Evolutionary conservation across 495 filamentous ascomycete species (phyloP), one percentile per base, ranked within the genome.

Genomic region (Aspergillus funiculosus): DNA sequence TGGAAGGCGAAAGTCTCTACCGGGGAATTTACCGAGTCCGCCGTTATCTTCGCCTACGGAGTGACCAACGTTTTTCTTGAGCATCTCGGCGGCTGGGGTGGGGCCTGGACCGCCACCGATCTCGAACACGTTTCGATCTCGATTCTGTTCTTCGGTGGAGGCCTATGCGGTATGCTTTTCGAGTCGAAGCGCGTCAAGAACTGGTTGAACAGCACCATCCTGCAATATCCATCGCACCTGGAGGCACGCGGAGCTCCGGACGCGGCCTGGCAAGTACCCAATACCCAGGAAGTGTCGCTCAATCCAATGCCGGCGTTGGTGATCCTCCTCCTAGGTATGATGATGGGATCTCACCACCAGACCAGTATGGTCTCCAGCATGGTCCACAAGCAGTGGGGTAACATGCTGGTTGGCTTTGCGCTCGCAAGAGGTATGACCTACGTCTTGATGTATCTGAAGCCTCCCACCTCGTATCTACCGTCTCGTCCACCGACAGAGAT

Each of bases 301-400:
- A 98, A 97, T 64, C 92, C 91, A 0, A 77, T 98, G 52, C 92
- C 92, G 0, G 87, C 80, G 5, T 73, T 97, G 8, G 76, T 95
- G 25, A 88, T 96, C 46, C 66, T 95, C 29, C 73, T 95, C 2
- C 68, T 95, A 1, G 92, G 92, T 25, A 74, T 89, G 59, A 90
- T 95, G 87, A 98, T 98, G 90, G 82, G 83, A 53, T 85, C 83
- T 11, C 92, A 98, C 63, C 87, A 90, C 48, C 92, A 98, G 61
- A 57, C 68, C 7, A 88, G 80, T 40, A 85, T 86, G 82, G 70
- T 89, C 14, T 91, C 88, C 11, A 87, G 83, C 48, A 95, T 89
- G 87, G 76, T 98, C 34, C 92, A 98, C 69, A 83, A 84, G 64
- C 86, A 95, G 60, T 97, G 91, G 92, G 92, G 91, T 32, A 82